Evolutionary conservation across 805 yeast species (phyloP).

Genomic region (Metschnikowia lachancei): DNA sequence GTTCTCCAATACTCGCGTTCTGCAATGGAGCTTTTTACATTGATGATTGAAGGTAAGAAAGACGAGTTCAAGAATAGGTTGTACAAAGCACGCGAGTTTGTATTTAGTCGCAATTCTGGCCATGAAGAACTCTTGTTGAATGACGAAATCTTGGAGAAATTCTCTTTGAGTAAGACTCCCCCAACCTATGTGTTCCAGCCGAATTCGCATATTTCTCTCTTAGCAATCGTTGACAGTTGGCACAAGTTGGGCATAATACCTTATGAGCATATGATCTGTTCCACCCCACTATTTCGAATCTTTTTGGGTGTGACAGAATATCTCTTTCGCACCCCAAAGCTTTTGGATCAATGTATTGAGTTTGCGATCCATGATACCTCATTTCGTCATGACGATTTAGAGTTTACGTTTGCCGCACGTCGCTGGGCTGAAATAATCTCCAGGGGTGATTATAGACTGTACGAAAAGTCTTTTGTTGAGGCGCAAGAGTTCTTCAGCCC

Average conservation of each 20-base stretch:
- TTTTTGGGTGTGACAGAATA: conserved; percentile 93
- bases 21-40: conserved; percentile 74
- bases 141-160: conserved; percentile 73
- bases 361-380: conserved; percentile 65
- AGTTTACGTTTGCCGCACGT: conserved; percentile 88
- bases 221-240: conserved; percentile 96
- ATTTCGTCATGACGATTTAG: conserved; percentile 86
- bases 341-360: conserved; percentile 75
- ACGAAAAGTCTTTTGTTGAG: conserved; percentile 67
- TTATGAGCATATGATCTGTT: conserved; percentile 94
- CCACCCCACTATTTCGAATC: conserved; percentile 88
- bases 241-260: conserved; percentile 79
- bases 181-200: conserved; percentile 62
- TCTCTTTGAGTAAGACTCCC: conserved; percentile 69
- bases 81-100: conserved; percentile 63
- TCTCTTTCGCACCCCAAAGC: conserved; percentile 76
- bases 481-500: conserved; percentile 83
- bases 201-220: conserved; percentile 83
- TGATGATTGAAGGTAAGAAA: conserved; percentile 71
- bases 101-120: conserved; percentile 64
- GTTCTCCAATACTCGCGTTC: conserved; percentile 86
- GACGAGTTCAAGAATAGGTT: conserved; percentile 60
- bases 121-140: conserved; percentile 67
- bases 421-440: conserved; percentile 82
- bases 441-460: conserved; percentile 69